Evolutionary conservation across 768 basidiomycete species (phyloP).

Genomic region (Boletus subparvulus): DNA sequence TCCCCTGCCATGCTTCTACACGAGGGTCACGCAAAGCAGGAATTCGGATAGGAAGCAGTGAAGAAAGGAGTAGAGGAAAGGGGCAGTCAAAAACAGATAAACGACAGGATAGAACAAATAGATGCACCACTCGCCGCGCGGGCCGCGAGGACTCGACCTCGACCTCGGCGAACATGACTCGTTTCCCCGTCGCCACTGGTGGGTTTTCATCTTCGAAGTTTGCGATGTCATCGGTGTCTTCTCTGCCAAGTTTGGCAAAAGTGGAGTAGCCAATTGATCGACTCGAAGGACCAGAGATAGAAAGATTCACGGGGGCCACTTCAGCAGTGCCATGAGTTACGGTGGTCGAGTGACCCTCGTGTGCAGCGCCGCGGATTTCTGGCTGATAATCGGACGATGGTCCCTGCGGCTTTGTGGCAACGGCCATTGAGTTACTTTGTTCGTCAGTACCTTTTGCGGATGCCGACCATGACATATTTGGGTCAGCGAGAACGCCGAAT

Average conservation of each 20-base stretch:
- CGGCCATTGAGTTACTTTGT: constrained; percentile 13
- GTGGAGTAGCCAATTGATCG: constrained; percentile 21
- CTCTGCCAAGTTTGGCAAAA: constrained; percentile 27
- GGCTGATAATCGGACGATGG: constrained; percentile 15
- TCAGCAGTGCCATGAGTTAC: constrained; percentile 8
- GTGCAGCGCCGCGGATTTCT: constrained; percentile 18
- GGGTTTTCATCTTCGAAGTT: constrained; percentile 21
- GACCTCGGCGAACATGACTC: constrained; percentile 22
- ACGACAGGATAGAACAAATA: not conserved
- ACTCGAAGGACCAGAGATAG: constrained; percentile 12
- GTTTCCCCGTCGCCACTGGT: constrained; percentile 23
- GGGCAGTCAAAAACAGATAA: not conserved
- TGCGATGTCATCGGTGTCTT: constrained; percentile 30
- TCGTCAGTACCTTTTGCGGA: constrained; percentile 12
- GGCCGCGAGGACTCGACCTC: constrained; percentile 27
- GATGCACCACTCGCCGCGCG: constrained; percentile 27
- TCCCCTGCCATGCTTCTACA: constrained; percentile 26
- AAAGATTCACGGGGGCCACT: constrained; percentile 8
- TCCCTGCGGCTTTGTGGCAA: constrained; percentile 9
- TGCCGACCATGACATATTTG: constrained; percentile 6
- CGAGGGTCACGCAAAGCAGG: not conserved
- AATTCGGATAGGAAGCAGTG: not conserved
- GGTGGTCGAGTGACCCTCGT: constrained; percentile 10
- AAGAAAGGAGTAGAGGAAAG: not conserved
- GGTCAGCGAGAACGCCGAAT: constrained; percentile 16